phyloP scores from a whole-genome alignment of 179 eudicot genomes.

The Heliamphora pulchella region DNA sequence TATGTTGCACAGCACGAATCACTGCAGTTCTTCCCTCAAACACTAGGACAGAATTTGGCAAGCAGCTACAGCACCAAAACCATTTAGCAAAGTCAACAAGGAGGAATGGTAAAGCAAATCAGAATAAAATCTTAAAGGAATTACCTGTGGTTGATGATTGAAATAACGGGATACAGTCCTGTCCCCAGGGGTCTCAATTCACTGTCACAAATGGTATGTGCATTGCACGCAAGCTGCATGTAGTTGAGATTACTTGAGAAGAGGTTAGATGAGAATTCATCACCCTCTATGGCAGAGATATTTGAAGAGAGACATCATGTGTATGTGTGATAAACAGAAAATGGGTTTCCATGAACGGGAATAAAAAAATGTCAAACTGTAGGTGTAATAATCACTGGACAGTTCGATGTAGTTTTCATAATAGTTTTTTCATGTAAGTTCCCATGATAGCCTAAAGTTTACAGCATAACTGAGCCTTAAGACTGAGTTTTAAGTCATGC shows the following conservation, averaged over 20 bases:
- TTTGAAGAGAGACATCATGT: neutral
- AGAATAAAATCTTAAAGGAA: neutral
- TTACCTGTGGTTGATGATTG: slow-evolving; percentile 89
- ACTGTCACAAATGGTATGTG: slow-evolving; percentile 80
- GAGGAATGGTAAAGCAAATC: slow-evolving; percentile 11
- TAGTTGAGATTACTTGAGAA: slow-evolving; percentile 12
- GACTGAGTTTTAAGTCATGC: slow-evolving; percentile 2
- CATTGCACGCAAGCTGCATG: slow-evolving; percentile 87
- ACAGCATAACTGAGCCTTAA: slow-evolving; percentile 6
- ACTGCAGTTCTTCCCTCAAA: slow-evolving; percentile 77
- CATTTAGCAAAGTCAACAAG: slow-evolving; percentile 20
- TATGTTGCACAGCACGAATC: slow-evolving; percentile 68
- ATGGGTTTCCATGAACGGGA: neutral
- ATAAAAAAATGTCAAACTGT: neutral
- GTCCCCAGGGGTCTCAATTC: slow-evolving; percentile 85
- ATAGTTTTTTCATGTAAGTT: neutral
- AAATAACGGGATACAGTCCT: slow-evolving; percentile 69
- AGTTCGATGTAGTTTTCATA: neutral
- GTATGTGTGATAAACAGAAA: neutral
- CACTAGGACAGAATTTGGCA: slow-evolving; percentile 77
- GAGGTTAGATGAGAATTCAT: neutral
- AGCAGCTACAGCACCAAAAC: slow-evolving; percentile 54
- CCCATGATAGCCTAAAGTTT: neutral
- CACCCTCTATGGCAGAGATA: neutral
- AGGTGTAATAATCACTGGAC: neutral